Conservation (phyloP, 2,329 filamentous ascomycete species). For the Falciphora oryzae region DNA sequence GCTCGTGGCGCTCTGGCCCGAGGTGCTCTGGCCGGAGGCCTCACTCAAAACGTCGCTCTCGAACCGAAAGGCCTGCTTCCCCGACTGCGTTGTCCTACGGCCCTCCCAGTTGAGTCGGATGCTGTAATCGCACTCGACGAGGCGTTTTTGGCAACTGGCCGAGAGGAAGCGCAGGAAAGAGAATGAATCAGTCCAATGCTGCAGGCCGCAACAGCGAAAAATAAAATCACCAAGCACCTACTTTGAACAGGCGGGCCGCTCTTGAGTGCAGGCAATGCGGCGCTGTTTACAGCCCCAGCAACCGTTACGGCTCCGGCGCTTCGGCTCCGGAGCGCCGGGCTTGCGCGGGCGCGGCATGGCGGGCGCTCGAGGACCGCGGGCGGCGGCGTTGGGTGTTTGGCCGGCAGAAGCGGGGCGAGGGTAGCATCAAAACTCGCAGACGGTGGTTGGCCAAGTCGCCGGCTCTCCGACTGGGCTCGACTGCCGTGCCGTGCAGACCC, state of each 20-base stretch:
- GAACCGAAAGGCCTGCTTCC: conserved; percentile 27
- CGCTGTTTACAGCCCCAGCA: conserved; percentile 54
- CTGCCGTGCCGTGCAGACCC: background rate
- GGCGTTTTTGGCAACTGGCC: conserved; percentile 57
- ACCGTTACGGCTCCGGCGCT: conserved; percentile 39
- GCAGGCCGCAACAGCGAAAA: background rate
- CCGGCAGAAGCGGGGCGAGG: background rate
- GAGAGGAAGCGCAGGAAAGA: background rate
- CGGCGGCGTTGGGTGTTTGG: background rate
- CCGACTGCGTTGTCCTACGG: conserved; percentile 53
- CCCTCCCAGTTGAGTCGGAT: conserved; percentile 79
- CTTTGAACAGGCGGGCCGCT: background rate
- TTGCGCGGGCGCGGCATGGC: conserved; percentile 38
- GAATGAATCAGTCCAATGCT: conserved; percentile 1
- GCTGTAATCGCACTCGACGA: conserved; percentile 73
- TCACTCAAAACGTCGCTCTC: background rate
- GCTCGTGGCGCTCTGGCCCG: background rate
- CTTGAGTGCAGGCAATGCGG: background rate
- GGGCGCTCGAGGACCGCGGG: conserved; percentile 5
- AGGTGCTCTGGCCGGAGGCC: background rate
- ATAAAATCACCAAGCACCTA: background rate
- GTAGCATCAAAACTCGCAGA: background rate
- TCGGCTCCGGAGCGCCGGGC: conserved; percentile 36
- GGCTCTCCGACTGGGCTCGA: background rate
- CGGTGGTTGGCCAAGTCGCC: background rate